phyloP scores from a whole-genome alignment of 176 grass and related monocot genomes.

The Oryza meridionalis region DNA sequence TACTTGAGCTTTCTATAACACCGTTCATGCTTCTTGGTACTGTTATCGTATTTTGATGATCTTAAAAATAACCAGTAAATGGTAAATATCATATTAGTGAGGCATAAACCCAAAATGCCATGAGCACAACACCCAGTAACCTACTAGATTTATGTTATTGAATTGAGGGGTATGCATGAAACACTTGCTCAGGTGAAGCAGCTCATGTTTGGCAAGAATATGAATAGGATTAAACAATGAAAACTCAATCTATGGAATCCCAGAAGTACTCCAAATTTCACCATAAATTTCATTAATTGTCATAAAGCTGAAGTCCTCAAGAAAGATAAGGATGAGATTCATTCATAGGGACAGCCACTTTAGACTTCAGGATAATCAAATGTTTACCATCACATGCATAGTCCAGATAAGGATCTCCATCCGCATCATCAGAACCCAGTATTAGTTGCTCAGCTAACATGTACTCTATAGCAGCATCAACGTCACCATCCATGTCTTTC shows the following conservation, averaged over 20 bases:
- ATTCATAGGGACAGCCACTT: neutral
- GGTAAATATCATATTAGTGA: neutral
- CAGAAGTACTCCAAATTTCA: neutral
- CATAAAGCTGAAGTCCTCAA: neutral
- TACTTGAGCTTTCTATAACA: neutral
- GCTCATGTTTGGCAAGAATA: slow-evolving; percentile 9
- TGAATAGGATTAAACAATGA: neutral
- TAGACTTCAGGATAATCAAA: neutral
- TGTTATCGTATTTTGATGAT: neutral
- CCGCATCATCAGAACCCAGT: slow-evolving; percentile 40
- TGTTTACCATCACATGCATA: slow-evolving; percentile 37
- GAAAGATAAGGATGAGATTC: neutral
- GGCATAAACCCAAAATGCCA: neutral
- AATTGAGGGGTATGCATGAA: slow-evolving; percentile 8
- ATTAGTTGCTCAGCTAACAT: slow-evolving; percentile 55
- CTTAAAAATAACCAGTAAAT: neutral
- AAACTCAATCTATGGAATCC: neutral
- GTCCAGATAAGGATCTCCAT: slow-evolving; percentile 44
- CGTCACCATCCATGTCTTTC: slow-evolving; percentile 74
- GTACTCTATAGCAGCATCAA: slow-evolving; percentile 83
- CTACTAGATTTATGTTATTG: neutral
- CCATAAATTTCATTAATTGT: neutral
- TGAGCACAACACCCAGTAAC: neutral
- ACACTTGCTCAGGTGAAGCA: neutral
- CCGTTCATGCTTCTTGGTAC: neutral